These are phyloP conservation scores for Stevia rebaudiana DNA, from an alignment of 140 eudicot genomes.

Conservation along the genomic window DNA sequence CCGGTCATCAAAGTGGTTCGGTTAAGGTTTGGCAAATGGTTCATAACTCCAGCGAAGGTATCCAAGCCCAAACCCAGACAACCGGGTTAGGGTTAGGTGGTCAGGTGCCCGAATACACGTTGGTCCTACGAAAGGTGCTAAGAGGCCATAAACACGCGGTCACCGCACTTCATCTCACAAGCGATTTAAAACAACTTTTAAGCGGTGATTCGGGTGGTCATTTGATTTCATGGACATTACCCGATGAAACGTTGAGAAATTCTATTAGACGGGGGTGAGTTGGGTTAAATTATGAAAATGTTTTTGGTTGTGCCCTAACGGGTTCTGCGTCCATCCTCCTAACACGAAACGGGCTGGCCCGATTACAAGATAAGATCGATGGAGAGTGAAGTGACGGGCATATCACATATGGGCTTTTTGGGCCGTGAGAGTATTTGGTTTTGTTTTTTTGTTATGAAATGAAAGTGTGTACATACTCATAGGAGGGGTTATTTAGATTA, in stretches of 20 bases:
- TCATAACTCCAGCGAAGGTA: conserved; percentile 46
- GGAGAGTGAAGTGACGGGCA: conserved; percentile 5
- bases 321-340: conserved; percentile 17
- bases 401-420: not conserved
- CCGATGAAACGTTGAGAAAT: conserved; percentile 69
- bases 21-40: conserved; percentile 94
- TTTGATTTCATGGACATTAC: conserved; percentile 84
- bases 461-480: conserved; percentile 41
- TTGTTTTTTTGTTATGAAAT: no score
- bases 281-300: conserved; percentile 3
- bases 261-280: conserved; percentile 57
- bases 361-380: conserved; percentile 18
- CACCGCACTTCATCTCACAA: conserved; percentile 75
- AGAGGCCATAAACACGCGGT: conserved; percentile 77
- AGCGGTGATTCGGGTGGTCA: conserved; percentile 88
- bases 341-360: conserved; percentile 52
- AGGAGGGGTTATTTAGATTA: conserved; percentile 32
- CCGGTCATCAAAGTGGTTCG: conserved; percentile 98
- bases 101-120: conserved; percentile 64
- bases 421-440: conserved; percentile 1
- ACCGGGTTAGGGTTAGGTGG: conserved; percentile 51
- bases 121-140: conserved; percentile 75
- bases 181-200: conserved; percentile 79
- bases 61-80: conserved; percentile 35
- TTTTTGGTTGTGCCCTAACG: conserved; percentile 9